Base-by-base conservation (phyloP, 768 basidiomycete species). In the Exidia glandulosa region DNA sequence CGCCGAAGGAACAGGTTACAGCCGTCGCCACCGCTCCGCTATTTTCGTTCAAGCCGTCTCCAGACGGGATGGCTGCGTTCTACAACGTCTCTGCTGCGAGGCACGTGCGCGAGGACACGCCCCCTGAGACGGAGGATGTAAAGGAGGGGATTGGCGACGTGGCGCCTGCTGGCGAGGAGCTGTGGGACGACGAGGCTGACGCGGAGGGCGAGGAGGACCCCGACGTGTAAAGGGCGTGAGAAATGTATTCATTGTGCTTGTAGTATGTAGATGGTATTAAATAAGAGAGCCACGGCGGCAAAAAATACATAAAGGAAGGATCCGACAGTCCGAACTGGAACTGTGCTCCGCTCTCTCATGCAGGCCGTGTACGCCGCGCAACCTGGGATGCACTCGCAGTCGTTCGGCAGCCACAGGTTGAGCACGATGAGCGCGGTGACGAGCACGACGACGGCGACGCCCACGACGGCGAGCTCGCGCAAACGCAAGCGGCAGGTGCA, bases 401-500 rank as follows among this genome's bases (percentile, higher is more conserved):
- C 41, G 41, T 45, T 45, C 50, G 9, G 25, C 50, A 27, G 50
- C 9, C 30, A 9, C 10, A 9, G 50, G 50, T 27, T 31, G 30
- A 54, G 50, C 50, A 54, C 50, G 25, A 54, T 54, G 50, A 54
- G 50, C 50, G 34, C 33, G 34, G 56, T 47, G 9, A 41, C 54
- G 54, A 60, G 54, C 59, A 56, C 59, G 16, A 41, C 55, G 59
- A 60, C 59, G 25, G 57, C 57, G 36, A 81, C 83, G 60, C 87
- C 87, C 47, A 85, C 88, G 60, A 82, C 86, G 50, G 76, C 86
- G 64, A 75, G 81, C 54, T 82, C 85, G 63, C 84, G 88, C 77
- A 90, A 90, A 75, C 84, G 89, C 65, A 90, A 90, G 76, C 83
- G 88, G 70, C 79, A 85, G 32, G 85, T 86, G 66, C 86, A 88